Percentiles rank a stretch among this genome's conserved stretches.
Evolutionary conservation across 176 grass and related monocot species (phyloP).

Genomic region (Poa annua): DNA sequence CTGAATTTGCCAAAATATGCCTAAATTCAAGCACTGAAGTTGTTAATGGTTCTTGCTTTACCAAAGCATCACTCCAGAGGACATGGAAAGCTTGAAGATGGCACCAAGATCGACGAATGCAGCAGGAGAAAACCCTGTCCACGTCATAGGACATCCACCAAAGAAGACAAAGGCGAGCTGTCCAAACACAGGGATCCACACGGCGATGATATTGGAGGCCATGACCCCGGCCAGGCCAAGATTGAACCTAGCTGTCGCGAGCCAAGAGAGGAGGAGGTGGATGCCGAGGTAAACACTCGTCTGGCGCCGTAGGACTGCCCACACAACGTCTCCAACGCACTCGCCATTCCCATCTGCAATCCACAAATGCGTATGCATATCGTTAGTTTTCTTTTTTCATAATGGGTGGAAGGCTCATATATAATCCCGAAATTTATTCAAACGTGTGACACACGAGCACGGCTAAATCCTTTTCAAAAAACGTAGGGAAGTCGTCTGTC

Average conservation of each 20-base stretch:
- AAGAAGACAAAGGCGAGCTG: constrained; percentile 71
- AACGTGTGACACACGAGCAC: neutral
- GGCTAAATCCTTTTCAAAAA: neutral
- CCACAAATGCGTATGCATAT: neutral
- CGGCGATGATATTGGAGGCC: constrained; percentile 59
- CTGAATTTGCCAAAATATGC: neutral
- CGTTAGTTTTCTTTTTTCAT: neutral
- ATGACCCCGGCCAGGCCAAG: constrained; percentile 62
- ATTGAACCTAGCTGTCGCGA: constrained; percentile 38
- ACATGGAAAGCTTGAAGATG: constrained; percentile 67
- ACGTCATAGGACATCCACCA: constrained; percentile 67
- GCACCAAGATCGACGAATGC: constrained; percentile 57
- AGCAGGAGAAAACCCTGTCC: constrained; percentile 63
- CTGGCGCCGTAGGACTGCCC: constrained; percentile 70
- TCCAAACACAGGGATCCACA: constrained; percentile 65
- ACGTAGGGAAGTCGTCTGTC: neutral
- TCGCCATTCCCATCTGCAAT: constrained; percentile 78
- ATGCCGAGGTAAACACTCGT: constrained; percentile 58
- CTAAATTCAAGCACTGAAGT: neutral
- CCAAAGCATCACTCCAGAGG: constrained; percentile 91
- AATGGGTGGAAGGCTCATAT: neutral
- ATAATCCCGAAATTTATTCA: too few relatives aligned
- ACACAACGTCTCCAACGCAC: constrained; percentile 77
- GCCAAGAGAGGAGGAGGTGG: constrained; percentile 66
- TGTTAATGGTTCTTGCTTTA: constrained; percentile 47